phyloP scores from a whole-genome alignment of 345 rosid genomes.

The Brassica rapa region DNA sequence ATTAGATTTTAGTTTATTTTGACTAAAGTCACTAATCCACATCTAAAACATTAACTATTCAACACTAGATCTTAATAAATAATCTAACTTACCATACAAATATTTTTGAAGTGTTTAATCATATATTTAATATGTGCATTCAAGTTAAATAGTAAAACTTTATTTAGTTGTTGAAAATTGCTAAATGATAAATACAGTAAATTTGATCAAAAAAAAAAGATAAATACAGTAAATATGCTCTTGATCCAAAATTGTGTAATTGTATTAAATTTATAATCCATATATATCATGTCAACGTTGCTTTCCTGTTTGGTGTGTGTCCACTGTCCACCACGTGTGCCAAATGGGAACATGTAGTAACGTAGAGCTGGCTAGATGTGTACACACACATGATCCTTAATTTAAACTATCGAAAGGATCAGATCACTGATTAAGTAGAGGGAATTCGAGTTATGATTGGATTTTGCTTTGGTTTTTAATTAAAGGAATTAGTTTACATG shows the following conservation, averaged over 20 bases:
- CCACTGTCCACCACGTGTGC: slow-evolving; percentile 20
- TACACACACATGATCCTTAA: slow-evolving; percentile 4
- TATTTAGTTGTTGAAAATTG: not conserved
- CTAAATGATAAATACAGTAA: not conserved
- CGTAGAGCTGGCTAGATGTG: not conserved
- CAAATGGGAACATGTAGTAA: slow-evolving; percentile 17
- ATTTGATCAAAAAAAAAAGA: too few relatives aligned
- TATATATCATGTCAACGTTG: not conserved
- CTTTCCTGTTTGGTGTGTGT: not conserved
- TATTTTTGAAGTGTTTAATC: not conserved
- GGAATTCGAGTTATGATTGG: not conserved
- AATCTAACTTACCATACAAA: not conserved
- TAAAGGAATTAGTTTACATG: not conserved
- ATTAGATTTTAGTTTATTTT: not conserved
- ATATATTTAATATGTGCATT: not conserved
- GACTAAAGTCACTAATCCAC: not conserved
- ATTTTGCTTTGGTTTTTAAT: not conserved
- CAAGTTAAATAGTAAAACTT: not conserved
- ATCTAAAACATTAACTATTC: not conserved
- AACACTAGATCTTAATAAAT: not conserved
- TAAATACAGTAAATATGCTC: not conserved
- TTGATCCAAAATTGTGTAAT: not conserved
- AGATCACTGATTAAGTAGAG: slow-evolving; percentile 9
- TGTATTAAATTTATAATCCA: not conserved
- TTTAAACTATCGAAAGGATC: not conserved